phyloP scores from a whole-genome alignment of 257 asterid species.

The Leonotis leonurus region DNA sequence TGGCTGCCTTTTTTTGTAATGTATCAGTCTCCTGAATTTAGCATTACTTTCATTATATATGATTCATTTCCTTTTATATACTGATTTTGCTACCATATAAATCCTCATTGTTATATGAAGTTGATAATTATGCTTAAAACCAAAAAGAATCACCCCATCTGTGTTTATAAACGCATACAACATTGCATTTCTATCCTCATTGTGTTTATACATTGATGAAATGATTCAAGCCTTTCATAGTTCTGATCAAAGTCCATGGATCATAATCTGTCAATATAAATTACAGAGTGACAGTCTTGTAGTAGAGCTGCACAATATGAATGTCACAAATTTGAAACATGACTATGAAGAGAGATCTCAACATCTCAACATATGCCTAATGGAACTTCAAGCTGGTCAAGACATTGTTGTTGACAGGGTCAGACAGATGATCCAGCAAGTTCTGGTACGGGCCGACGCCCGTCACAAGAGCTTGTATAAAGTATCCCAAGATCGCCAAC shows the following conservation, averaged over 20 bases:
- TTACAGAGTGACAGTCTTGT: neutral
- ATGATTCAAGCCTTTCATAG: too few species aligned
- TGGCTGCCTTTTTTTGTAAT: neutral
- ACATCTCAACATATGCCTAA: too few species aligned
- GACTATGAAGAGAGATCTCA: neutral
- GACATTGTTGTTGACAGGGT: slow-evolving; percentile 83
- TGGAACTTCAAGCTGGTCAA: slow-evolving; percentile 88
- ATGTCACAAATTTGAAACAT: slow-evolving; percentile 1
- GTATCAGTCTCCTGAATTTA: too few species aligned
- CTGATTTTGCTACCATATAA: too few species aligned
- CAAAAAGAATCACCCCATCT: too few species aligned
- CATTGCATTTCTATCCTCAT: neutral
- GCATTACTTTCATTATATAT: too few species aligned
- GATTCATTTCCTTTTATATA: neutral
- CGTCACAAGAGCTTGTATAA: slow-evolving; percentile 63
- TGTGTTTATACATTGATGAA: too few species aligned
- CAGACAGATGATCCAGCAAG: slow-evolving; percentile 83
- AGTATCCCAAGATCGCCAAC: slow-evolving; percentile 91
- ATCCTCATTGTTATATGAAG: too few species aligned
- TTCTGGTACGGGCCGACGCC: slow-evolving; percentile 89
- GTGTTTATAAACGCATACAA: too few species aligned
- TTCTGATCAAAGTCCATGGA: neutral
- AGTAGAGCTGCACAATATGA: slow-evolving; percentile 7
- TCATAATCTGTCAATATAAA: neutral
- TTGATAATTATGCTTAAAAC: too few species aligned